Base-by-base conservation (phyloP, 108 stramenopile genomes). In the Skeletonema grethae region DNA sequence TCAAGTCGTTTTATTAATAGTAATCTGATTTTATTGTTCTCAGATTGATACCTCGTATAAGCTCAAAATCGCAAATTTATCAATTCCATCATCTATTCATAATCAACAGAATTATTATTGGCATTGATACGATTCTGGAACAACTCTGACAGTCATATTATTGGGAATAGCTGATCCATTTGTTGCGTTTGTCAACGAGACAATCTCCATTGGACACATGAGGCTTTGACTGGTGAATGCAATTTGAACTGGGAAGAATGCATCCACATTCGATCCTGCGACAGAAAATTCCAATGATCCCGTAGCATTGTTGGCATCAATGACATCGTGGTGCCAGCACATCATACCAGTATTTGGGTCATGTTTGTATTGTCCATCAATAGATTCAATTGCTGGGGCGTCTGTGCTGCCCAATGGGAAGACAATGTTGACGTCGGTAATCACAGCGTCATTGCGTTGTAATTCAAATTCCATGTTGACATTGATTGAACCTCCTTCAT, bases 401-500 rank as follows among this genome's bases (percentile, higher is more conserved):
- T 88, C 88, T 24, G 92, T 90, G 29, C 94, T 91, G 2, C 98
- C 98, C 29, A 97, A 77, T 20, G 98, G 98, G 60, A 99, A 86
- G 56, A 91, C 60, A 66, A 99, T 96, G 73, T 90, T 91, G 53
- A 99, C 98, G 75, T 99, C 94, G 30, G 91, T 92, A 61, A 99
- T 81, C 38, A 89, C 88, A 67, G 90, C 71, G 66, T 91, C 86
- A 35, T 60, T 75, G 69, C 93, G 70, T 46, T 88, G 88, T 61
- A 96, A 75, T 79, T 92, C 91, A 83, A 96, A 97, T 79, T 99
- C 98, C 82, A 99, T 95, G 80, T 88, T 96, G 69, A 99, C 96
- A 84, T 86, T 95, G 85, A 99, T 96, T 55, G 87, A 67, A 28
- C 96, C 97, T 30, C 97, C 96, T 65, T 96, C 97, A 73, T 97